phyloP scores from a whole-genome alignment of 768 basidiomycete genomes.

The Mycena olivaceomarginata region DNA sequence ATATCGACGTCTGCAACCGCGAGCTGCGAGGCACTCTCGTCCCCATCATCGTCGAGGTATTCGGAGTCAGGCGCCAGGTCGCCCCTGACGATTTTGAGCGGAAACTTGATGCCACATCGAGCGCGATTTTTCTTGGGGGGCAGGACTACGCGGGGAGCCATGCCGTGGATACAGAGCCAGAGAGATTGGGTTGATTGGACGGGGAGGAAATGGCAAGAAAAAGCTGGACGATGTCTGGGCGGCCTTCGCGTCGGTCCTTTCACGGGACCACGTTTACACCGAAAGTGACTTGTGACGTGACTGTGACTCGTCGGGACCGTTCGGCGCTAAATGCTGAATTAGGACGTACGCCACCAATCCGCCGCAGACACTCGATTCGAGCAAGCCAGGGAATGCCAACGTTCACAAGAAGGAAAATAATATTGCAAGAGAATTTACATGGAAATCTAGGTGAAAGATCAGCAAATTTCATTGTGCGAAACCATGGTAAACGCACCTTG shows the following conservation, averaged over 20 bases:
- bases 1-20: slow-evolving; percentile 41
- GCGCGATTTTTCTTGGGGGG: slow-evolving; percentile 45
- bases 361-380: neutral
- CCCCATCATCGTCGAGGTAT: slow-evolving; percentile 35
- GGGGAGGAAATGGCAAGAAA: neutral
- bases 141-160: slow-evolving; percentile 40
- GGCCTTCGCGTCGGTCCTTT: slow-evolving; percentile 23
- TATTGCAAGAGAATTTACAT: neutral
- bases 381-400: neutral
- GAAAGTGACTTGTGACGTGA: slow-evolving; percentile 1
- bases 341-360: neutral
- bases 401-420: neutral
- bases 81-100: slow-evolving; percentile 40
- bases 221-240: slow-evolving; percentile 11
- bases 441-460: neutral
- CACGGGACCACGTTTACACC: neutral
- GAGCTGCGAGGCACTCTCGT: slow-evolving; percentile 16
- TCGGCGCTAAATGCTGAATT: neutral
- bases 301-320: neutral
- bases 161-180: neutral
- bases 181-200: neutral
- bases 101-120: slow-evolving; percentile 41
- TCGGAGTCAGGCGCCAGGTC: slow-evolving; percentile 37
- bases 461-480: neutral
- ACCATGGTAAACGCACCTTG: slow-evolving; percentile 2